Conservation (phyloP, 2,329 filamentous ascomycete genomes). For the Dryadomyces quercivorus region DNA sequence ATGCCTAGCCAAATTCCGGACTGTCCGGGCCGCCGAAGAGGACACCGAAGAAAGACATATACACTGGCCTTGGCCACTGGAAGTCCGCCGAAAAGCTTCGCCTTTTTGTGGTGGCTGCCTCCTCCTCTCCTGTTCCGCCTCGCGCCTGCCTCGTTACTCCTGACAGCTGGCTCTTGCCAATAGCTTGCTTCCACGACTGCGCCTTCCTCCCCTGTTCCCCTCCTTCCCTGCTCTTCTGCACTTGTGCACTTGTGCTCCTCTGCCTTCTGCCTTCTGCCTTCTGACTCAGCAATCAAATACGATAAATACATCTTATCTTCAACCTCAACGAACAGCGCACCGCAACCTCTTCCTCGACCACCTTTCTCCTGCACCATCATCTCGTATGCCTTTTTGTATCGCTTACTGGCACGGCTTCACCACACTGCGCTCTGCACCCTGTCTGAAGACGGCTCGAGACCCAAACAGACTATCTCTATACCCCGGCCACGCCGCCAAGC, state of each 20-base stretch:
- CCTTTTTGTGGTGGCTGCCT: no score
- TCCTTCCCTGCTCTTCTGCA: no score
- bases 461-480: neutral
- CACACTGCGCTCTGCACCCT: neutral
- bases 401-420: neutral
- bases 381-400: no score
- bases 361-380: neutral
- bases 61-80: no score
- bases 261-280: no score
- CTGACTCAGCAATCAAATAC: neutral
- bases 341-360: neutral
- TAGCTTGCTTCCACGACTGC: neutral
- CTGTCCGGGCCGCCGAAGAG: neutral
- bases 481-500: neutral
- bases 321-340: neutral
- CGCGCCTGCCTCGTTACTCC: neutral
- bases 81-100: no score
- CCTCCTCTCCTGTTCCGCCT: neutral
- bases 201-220: neutral
- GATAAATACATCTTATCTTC: neutral
- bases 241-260: no score
- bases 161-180: neutral
- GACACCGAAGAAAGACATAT: neutral
- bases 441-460: neutral
- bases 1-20: neutral